Conservation (phyloP, 495 filamentous ascomycete genomes). For the Lasiosphaeris hirsuta region DNA sequence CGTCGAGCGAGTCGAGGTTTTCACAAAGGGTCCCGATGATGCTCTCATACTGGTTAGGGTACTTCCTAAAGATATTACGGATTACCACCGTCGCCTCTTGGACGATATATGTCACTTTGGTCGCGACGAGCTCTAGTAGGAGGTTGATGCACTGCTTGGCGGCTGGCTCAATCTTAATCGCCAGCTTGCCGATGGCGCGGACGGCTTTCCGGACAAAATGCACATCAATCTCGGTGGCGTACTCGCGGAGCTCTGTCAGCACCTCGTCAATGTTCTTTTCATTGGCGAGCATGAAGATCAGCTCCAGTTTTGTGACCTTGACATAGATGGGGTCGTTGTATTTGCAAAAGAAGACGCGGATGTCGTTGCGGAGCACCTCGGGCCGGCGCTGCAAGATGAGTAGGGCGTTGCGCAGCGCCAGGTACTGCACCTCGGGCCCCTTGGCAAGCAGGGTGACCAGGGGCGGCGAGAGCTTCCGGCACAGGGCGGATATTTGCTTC, state of each 20-base stretch:
- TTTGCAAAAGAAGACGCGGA: slow-evolving; percentile 99
- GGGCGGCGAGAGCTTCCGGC: slow-evolving; percentile 90
- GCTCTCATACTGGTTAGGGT: slow-evolving; percentile 95
- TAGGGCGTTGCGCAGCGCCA: slow-evolving; percentile 90
- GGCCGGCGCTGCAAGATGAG: slow-evolving; percentile 90
- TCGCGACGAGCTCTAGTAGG: slow-evolving; percentile 87
- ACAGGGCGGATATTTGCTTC: slow-evolving; percentile 84
- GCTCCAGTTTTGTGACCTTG: slow-evolving; percentile 97
- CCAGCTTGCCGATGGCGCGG: slow-evolving; percentile 94
- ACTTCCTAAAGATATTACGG: slow-evolving; percentile 98
- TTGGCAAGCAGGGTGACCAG: slow-evolving; percentile 94
- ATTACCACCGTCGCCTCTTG: slow-evolving; percentile 99
- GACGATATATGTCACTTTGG: slow-evolving; percentile 99
- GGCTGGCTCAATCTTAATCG: slow-evolving; percentile 97
- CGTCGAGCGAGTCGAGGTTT: slow-evolving; percentile 93
- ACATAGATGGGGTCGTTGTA: slow-evolving; percentile 99
- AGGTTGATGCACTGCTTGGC: slow-evolving; percentile 88
- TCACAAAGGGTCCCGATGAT: slow-evolving; percentile 95
- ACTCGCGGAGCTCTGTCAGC: slow-evolving; percentile 90
- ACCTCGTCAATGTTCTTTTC: slow-evolving; percentile 97
- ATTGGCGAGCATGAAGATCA: slow-evolving; percentile 98
- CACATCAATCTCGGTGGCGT: slow-evolving; percentile 97
- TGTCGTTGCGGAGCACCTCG: slow-evolving; percentile 93
- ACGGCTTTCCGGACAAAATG: slow-evolving; percentile 98
- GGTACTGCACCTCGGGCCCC: slow-evolving; percentile 94